Evolutionary conservation across 352 stramenopile genomes (phyloP), one percentile per base, ranked within the genome.

Genomic region (Phytophthora podocarpi): DNA sequence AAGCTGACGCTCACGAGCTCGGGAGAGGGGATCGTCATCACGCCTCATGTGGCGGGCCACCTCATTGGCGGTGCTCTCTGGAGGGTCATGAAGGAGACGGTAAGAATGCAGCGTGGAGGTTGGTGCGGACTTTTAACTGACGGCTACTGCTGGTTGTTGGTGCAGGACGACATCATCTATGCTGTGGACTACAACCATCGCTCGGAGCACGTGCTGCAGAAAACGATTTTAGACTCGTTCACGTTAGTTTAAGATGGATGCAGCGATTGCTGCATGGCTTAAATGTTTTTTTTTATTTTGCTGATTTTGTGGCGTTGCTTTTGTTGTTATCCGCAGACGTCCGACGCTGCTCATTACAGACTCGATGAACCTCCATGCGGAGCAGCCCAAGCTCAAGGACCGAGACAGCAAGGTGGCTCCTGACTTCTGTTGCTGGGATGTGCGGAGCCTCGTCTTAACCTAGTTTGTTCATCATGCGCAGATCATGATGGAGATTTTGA

Each of bases 31-130:
- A 91, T 99, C 31, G 78, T 96, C 16, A 96, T 99, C 56, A 98
- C 93, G 35, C 91, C 96, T 12, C 95, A 99, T 58, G 81, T 97
- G 9, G 93, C 95, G 4, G 96, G 95, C 12, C 93, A 98, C 66
- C 77, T 98, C 28, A 97, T 99, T 36, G 96, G 96, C 8, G 96
- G 94, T 5, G 95, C 93, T 32, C 96, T 98, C 57, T 99, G 90
- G 82, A 83, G 92, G 60, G 91, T 98, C 21, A 74, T 91, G 59
- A 98, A 98, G 74, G 96, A 98, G 67, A 98, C 96, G 47, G 87
- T 95, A 32, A 65, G 61, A 16, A 18, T 34, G 13, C 13, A 48
- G 9, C 2, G 10, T 1, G 8, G 8, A 54, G 20, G 34, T 3
- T 56, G 15, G 30, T 20, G 15, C 37, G 15, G 37, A 10, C 18